Base-by-base conservation (phyloP, 176 grass and related monocot genomes). In the Paspalum vaginatum region DNA sequence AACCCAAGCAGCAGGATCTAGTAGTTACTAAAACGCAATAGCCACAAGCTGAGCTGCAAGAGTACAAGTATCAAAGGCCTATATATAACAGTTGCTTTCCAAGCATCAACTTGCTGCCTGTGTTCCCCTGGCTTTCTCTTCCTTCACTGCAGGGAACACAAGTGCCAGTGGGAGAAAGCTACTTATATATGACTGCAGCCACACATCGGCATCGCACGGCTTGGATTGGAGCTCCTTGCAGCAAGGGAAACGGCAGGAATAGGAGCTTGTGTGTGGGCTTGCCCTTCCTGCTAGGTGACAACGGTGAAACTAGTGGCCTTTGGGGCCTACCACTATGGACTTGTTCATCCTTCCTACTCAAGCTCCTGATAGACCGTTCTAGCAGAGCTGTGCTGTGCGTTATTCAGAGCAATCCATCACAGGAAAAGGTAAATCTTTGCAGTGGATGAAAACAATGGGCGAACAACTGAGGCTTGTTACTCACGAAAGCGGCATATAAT, bases 181-280 rank as follows among this genome's bases (percentile, higher is more conserved):
- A 84, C 27, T 62, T 76, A 85, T 62, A 76, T 63, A 78, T 57
- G 73, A 57, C 50, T 38, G 69, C 78, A 40, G 49, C 37, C 21
- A 50, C 79, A 61, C 39, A 75, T 55, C 76, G 49, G 43, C 53
- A 5, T 72, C 75, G 56, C 47, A 48, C 42, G 41, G 27, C 41
- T 74, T 63, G 77, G 20, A 64, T 13, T 72, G 67, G 11, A 60
- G 15, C 80, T 83, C 48, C 58, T 82, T 78, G 78, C 56, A 51
- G 82, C 87, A 49, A 57, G 27, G 62, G 63, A 70, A 25, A 64
- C 74, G 63, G 68, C 65, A 84, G 72, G 11, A 41, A 10, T 42
- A 70, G 10, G 76, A 80, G 65, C 37, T 89, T 89, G 83, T 86
- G 78, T 89, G 67, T 68, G 83, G 74, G 72, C 51, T 79, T 82